Percentiles rank a stretch among this genome's conserved stretches.
phyloP scores from a whole-genome alignment of 306 rosid species.

The Rubus parviflorus region DNA sequence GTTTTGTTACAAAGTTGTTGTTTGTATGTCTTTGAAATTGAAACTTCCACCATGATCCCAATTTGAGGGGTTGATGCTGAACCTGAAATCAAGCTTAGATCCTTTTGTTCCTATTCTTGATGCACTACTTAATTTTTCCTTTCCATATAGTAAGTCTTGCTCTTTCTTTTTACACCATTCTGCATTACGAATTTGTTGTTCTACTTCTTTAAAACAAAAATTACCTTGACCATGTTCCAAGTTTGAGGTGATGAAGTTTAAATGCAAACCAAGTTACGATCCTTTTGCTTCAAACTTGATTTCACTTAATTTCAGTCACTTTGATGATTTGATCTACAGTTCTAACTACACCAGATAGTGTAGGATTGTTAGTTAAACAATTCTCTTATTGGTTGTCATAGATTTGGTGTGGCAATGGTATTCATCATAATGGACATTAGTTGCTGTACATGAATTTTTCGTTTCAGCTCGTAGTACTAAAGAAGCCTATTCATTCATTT shows the following conservation, averaged over 20 bases:
- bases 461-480: neutral
- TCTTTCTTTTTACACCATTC: neutral
- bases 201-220: neutral
- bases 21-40: neutral
- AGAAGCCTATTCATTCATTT: conserved; percentile 5
- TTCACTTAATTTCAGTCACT: no score
- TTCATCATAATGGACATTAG: neutral
- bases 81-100: neutral
- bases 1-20: neutral
- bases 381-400: neutral
- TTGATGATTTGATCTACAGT: no score
- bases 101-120: neutral
- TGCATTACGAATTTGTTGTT: neutral
- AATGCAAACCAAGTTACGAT: neutral
- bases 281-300: no score
- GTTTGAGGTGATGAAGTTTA: neutral
- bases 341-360: neutral
- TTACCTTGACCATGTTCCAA: neutral
- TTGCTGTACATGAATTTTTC: neutral
- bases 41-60: neutral
- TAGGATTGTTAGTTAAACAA: neutral
- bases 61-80: neutral
- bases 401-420: neutral
- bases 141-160: neutral
- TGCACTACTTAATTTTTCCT: neutral